These are phyloP conservation scores for Macrolepiota dolichaula DNA, from an alignment of 768 basidiomycete genomes.

Conservation along the genomic window DNA sequence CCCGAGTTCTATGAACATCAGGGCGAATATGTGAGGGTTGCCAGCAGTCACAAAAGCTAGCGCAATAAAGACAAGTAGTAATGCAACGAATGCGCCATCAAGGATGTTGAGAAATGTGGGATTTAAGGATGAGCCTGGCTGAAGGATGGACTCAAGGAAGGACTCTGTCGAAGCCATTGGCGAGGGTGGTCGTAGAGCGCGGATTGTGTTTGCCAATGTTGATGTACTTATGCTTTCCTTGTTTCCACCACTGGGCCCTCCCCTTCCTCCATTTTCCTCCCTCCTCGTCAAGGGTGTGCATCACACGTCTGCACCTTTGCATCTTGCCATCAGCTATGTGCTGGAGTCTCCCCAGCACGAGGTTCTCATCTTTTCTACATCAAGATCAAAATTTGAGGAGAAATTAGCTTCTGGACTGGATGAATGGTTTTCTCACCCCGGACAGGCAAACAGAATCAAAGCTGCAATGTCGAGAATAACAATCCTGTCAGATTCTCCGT, in stretches of 20 bases:
- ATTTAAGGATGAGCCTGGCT: conserved; percentile 74
- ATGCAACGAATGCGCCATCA: conserved; percentile 54
- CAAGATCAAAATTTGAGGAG: conserved; percentile 37
- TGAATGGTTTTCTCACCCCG: conserved; percentile 53
- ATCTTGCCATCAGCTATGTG: conserved; percentile 55
- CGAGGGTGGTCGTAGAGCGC: background rate
- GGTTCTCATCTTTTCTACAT: conserved; percentile 54
- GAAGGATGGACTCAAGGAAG: conserved; percentile 58
- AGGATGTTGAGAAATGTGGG: conserved; percentile 63
- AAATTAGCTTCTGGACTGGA: conserved; percentile 37
- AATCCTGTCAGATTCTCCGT: conserved; percentile 46
- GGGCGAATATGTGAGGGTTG: conserved; percentile 62
- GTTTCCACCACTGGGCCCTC: conserved; percentile 32
- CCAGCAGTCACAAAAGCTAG: conserved; percentile 61
- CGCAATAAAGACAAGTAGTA: conserved; percentile 57
- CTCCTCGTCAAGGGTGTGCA: conserved; percentile 64
- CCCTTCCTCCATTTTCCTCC: conserved; percentile 52
- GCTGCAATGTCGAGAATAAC: conserved; percentile 39
- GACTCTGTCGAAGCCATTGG: conserved; percentile 4
- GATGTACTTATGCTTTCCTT: conserved; percentile 25
- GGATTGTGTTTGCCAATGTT: conserved; percentile 9
- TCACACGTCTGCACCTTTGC: conserved; percentile 67
- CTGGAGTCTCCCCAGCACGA: conserved; percentile 25
- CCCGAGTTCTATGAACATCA: conserved; percentile 62
- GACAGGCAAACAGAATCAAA: conserved; percentile 32